Conservation (phyloP, 768 basidiomycete species). For the Psilocybe azurescens region DNA sequence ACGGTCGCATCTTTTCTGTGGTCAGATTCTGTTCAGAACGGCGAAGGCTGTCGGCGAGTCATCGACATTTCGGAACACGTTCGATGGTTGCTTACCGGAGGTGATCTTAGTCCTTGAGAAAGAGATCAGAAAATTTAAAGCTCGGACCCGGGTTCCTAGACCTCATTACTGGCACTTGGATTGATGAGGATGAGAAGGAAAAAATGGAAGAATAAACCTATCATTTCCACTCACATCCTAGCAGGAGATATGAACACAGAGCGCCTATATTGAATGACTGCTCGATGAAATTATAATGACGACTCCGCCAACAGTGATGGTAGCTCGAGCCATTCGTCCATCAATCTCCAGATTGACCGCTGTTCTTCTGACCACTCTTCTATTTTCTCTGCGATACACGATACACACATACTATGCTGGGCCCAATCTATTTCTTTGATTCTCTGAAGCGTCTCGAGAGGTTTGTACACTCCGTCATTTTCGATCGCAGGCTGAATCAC, state of each 20-base stretch:
- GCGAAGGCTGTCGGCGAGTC: too few species aligned
- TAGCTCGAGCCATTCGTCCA: constrained; percentile 63
- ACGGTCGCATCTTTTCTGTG: background rate
- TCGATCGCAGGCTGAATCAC: constrained; percentile 73
- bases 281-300: background rate
- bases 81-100: too few species aligned
- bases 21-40: background rate
- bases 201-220: too few species aligned
- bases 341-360: constrained; percentile 57
- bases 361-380: constrained; percentile 74
- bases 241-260: background rate
- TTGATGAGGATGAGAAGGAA: too few species aligned
- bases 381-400: constrained; percentile 62
- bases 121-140: too few species aligned
- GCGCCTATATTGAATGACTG: background rate
- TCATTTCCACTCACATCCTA: too few species aligned
- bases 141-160: too few species aligned
- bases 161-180: too few species aligned
- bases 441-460: constrained; percentile 70
- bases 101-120: too few species aligned
- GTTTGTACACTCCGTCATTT: constrained; percentile 67
- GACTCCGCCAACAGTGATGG: constrained; percentile 1
- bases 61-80: too few species aligned
- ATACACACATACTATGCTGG: constrained; percentile 57
- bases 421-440: constrained; percentile 67